Conservation (phyloP, 352 stramenopile genomes). For the Peronosclerospora sorghi region DNA sequence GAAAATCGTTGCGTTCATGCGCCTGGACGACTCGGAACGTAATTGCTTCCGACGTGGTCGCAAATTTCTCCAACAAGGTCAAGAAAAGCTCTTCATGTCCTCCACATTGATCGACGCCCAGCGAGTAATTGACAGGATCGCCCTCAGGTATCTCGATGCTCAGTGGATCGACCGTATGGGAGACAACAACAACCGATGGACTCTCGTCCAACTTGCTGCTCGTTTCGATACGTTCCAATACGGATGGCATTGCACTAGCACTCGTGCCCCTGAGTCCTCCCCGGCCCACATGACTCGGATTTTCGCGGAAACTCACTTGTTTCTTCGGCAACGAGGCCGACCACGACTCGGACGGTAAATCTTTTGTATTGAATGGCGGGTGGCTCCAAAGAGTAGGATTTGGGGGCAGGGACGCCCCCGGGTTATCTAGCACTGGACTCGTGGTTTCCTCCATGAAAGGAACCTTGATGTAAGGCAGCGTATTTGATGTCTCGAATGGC, state of each 20-base stretch:
- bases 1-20: slow-evolving; percentile 34
- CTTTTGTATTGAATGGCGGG: slow-evolving; percentile 39
- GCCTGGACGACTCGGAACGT: slow-evolving; percentile 45
- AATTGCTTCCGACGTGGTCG: slow-evolving; percentile 37
- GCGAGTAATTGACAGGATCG: slow-evolving; percentile 71
- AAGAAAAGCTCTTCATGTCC: slow-evolving; percentile 67
- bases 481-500: slow-evolving; percentile 42
- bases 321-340: slow-evolving; percentile 11
- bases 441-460: slow-evolving; percentile 13
- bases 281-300: slow-evolving; percentile 7
- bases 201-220: slow-evolving; percentile 13
- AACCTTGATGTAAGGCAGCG: slow-evolving; percentile 40
- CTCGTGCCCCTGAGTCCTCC: slow-evolving; percentile 6
- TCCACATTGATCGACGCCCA: slow-evolving; percentile 73
- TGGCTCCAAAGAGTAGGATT: slow-evolving; percentile 59
- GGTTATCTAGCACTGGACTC: slow-evolving; percentile 18
- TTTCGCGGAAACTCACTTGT: slow-evolving; percentile 23
- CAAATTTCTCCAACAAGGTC: slow-evolving; percentile 74
- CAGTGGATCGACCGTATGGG: slow-evolving; percentile 14
- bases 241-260: slow-evolving; percentile 11
- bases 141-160: slow-evolving; percentile 61
- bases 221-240: slow-evolving; percentile 20
- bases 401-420: slow-evolving; percentile 30
- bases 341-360: slow-evolving; percentile 33
- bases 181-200: slow-evolving; percentile 10